Base-by-base conservation (phyloP, 2,329 filamentous ascomycete species). In the Microascus cirrosus region DNA sequence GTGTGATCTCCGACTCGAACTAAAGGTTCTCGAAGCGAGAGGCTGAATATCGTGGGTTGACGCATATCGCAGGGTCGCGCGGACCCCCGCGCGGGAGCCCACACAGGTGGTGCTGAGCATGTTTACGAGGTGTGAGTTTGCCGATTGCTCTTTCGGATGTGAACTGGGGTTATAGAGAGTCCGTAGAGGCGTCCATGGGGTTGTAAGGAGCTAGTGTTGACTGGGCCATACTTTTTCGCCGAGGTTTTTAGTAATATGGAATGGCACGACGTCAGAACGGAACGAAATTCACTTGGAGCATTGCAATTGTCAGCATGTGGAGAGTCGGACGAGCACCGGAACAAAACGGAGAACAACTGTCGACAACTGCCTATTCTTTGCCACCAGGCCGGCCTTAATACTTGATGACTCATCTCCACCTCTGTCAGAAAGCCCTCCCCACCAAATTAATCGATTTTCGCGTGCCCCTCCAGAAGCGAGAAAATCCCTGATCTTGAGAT, bases 371-470 rank as follows among this genome's bases (percentile, higher is more conserved):
- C 39, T 25, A 7, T 11, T 7, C 11, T 50, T 20, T 11, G 20
- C 20, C 20, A 20, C 45, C 20, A 20, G 20, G n/a, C n/a, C 1
- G 36, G 12, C 3, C 39, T n/a, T 6, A n/a, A 18, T 18, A 45
- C 39, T 22, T 50, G 45, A 50, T 50, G 45, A 50, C n/a, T 50
- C 45, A 50, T 50, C 45, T 22, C 12, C 20, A 50, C 45, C 8
- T 24, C n/a, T 20, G 12, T 24, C 32, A 57, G 55, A 57, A 57
- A 57, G 55, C 55, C 55, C 55, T 57, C 55, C 55, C 55, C 55
- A 57, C 55, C 55, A 57, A 57, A 57, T 57, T 56, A 53, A 57
- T 35, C 55, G 55, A 57, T 57, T 57, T 57, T 57, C 36, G 55
- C 32, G 34, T 57, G 55, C 55, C 55, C 55, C 55, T 57, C 55